Percentiles rank a stretch among this genome's conserved stretches.
Evolutionary conservation across 768 basidiomycete genomes (phyloP).

Genomic region (Calocera viscosa): DNA sequence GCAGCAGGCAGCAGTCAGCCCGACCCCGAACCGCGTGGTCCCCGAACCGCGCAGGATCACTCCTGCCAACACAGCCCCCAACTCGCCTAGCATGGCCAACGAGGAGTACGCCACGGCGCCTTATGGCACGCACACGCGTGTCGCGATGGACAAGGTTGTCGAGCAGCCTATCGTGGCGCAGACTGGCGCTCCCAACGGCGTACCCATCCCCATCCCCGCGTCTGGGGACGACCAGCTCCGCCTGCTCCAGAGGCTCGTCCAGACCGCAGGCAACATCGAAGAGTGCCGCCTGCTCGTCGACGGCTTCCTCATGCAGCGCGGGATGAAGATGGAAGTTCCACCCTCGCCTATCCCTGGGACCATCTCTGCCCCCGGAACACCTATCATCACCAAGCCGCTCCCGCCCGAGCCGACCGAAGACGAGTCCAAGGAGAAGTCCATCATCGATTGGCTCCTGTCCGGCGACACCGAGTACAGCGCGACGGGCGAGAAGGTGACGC

Average conservation of each 20-base stretch:
- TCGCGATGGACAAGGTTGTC: not conserved
- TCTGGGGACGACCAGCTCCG: not conserved
- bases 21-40: not conserved
- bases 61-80: not conserved
- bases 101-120: not conserved
- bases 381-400: not conserved
- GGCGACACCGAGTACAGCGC: conserved; percentile 7
- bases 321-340: conserved; percentile 20
- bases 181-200: not conserved
- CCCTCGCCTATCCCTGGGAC: not conserved
- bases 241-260: conserved; percentile 1
- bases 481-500: not conserved
- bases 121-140: not conserved
- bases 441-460: not conserved
- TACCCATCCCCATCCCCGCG: not conserved
- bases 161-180: not conserved
- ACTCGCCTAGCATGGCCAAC: not conserved
- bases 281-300: conserved; percentile 79
- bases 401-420: not conserved
- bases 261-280: conserved; percentile 25
- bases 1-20: not conserved
- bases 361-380: not conserved
- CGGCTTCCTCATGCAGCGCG: conserved; percentile 60
- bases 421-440: not conserved
- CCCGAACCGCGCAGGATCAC: not conserved